phyloP scores from a whole-genome alignment of 768 basidiomycete genomes.

The Cantharellus cinnabarinus region DNA sequence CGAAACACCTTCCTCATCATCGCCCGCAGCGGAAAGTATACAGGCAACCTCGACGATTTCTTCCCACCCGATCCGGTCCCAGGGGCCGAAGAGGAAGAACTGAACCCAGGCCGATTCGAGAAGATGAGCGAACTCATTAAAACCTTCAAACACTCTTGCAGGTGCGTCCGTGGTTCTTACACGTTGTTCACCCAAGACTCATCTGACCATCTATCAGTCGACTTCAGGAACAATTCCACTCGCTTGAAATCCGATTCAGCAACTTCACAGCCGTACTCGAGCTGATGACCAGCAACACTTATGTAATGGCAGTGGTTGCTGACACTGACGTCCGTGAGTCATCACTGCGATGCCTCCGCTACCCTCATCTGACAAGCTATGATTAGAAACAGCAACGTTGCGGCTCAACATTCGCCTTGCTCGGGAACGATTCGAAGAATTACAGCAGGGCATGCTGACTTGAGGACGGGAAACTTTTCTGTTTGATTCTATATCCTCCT shows the following conservation, averaged over 20 bases:
- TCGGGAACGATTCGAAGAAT: conserved; percentile 70
- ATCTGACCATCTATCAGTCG: conserved; percentile 12
- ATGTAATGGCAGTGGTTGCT: conserved; percentile 74
- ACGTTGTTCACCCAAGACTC: conserved; percentile 7
- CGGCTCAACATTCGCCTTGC: conserved; percentile 77
- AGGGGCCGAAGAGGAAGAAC: conserved; percentile 18
- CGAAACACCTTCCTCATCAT: conserved; percentile 96
- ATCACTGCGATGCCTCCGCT: not conserved
- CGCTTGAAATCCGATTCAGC: conserved; percentile 66
- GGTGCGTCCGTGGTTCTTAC: conserved; percentile 22
- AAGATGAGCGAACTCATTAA: conserved; percentile 67
- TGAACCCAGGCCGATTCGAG: conserved; percentile 23
- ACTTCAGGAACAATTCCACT: conserved; percentile 63
- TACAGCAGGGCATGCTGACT: conserved; percentile 14
- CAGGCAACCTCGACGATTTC: conserved; percentile 13
- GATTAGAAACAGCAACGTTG: conserved; percentile 66
- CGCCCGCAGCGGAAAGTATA: conserved; percentile 23
- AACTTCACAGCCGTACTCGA: conserved; percentile 82
- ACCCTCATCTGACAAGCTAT: not conserved
- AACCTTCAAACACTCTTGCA: conserved; percentile 81
- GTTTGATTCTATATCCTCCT: not conserved
- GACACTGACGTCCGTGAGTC: conserved; percentile 66
- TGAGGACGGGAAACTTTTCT: not conserved
- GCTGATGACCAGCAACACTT: conserved; percentile 83
- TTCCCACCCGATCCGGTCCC: conserved; percentile 41